Base-by-base conservation (phyloP, 2,329 filamentous ascomycete species). In the Monosporascus sp. region DNA sequence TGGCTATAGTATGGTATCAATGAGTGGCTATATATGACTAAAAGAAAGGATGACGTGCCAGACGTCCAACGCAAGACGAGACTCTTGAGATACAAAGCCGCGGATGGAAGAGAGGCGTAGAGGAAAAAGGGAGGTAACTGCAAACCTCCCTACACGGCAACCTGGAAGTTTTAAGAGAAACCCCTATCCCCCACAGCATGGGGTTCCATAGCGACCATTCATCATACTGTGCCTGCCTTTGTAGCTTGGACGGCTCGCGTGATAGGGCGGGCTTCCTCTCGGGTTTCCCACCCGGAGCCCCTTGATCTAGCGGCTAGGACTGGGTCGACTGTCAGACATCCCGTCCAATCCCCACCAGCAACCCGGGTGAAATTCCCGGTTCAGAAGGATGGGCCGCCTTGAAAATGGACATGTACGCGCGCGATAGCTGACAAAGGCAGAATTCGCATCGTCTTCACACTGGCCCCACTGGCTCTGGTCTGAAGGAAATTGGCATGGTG, bases 31-130 rank as follows among this genome's bases (percentile, higher is more conserved):
- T 56, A 54, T 25, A 53, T 57, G 36, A 41, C 54, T 51, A 57
- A 72, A 71, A 56, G 73, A 75, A 55, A 69, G 72, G 63, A 72
- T 65, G 74, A 76, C 74, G 74, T 71, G 55, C 65, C 63, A 67
- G 70, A 75, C 74, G 74, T 74, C 74, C 67, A 63, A 66, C 65
- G 69, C 64, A 68, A 73, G 70, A 53, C 50, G 56, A 64, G 61
- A 65, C 63, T 69, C 65, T 63, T 53, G 62, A 62, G 60, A 60
- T 59, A 63, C 58, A 59, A 51, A 14, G 31, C 43, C 57, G 59
- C 61, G 55, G 57, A 56, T 51, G 43, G 53, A 47, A 62, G 56
- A 57, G 46, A 50, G 49, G 57, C 55, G 57, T 60, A 57, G 49
- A 54, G 48, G 52, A 50, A 44, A 51, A 49, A 48, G 50, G 51